These are phyloP conservation scores for Ilex paraguariensis DNA, from an alignment of 305 asterid species.

Conservation along the genomic window DNA sequence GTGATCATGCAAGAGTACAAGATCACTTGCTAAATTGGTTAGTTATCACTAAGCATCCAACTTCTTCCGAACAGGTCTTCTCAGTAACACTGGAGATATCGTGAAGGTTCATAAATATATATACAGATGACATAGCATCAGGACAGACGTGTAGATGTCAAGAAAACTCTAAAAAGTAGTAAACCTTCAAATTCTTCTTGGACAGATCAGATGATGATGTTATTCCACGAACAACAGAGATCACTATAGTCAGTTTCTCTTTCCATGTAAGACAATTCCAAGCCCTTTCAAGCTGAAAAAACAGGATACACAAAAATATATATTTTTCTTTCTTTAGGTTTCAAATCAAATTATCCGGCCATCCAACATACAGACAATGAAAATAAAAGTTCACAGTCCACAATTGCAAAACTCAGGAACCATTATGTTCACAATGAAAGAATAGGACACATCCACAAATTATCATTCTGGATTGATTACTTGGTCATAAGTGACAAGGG, in stretches of 20 bases:
- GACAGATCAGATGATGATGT: slow-evolving; percentile 49
- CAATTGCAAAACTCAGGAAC: no score
- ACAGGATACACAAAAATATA: not conserved
- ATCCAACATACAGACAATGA: slow-evolving; percentile 4
- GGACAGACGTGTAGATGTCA: no score
- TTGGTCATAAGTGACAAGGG: not conserved
- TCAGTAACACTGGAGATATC: no score
- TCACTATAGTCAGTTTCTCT: slow-evolving; percentile 65
- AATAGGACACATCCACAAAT: no score
- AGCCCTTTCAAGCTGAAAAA: slow-evolving; percentile 78
- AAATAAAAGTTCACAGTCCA: not conserved
- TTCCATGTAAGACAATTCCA: slow-evolving; percentile 77
- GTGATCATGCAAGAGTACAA: no score
- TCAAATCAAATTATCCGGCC: slow-evolving; percentile 11
- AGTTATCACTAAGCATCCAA: no score
- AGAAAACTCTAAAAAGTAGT: slow-evolving; percentile 2
- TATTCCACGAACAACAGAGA: slow-evolving; percentile 55
- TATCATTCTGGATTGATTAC: not conserved
- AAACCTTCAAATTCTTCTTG: slow-evolving; percentile 41
- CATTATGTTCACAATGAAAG: no score
- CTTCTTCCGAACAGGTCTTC: no score
- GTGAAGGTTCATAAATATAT: no score
- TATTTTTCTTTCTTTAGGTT: not conserved
- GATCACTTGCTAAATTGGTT: no score
- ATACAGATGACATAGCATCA: not conserved